Conservation (phyloP, 2,329 filamentous ascomycete species). For the Ilyonectria robusta region DNA sequence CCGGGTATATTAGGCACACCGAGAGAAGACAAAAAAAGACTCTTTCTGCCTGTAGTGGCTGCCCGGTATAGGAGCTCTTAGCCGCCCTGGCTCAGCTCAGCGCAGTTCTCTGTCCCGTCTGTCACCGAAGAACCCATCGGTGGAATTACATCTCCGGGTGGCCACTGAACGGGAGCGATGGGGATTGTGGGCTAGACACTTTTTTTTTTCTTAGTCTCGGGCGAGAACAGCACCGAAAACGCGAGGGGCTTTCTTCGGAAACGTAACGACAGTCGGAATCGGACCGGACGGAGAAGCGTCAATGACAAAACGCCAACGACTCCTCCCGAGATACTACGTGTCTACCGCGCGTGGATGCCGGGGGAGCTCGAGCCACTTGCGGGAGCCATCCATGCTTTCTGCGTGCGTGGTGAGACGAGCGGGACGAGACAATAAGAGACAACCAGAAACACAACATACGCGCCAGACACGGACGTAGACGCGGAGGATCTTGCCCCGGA, state of each 20-base stretch:
- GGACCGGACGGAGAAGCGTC: slow-evolving; percentile 18
- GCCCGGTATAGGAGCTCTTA: slow-evolving; percentile 24
- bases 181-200: slow-evolving; percentile 5
- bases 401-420: not conserved
- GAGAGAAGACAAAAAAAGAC: slow-evolving; percentile 7
- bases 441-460: not conserved
- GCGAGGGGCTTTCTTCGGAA: slow-evolving; percentile 12
- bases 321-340: not conserved
- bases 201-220: slow-evolving; percentile 19
- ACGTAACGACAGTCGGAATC: slow-evolving; percentile 28
- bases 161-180: not conserved
- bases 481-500: slow-evolving; percentile 12
- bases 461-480: too few species aligned
- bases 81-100: not conserved
- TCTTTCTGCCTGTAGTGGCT: slow-evolving; percentile 3
- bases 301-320: slow-evolving; percentile 20
- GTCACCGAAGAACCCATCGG: not conserved
- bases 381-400: not conserved
- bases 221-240: slow-evolving; percentile 13
- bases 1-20: slow-evolving; percentile 4
- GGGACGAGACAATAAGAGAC: not conserved
- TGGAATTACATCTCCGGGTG: slow-evolving; percentile 26
- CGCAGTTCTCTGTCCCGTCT: slow-evolving; percentile 3
- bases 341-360: not conserved
- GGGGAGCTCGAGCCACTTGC: not conserved